Conservation (phyloP, 202 grass and related monocot genomes). For the Digitaria exilis region DNA sequence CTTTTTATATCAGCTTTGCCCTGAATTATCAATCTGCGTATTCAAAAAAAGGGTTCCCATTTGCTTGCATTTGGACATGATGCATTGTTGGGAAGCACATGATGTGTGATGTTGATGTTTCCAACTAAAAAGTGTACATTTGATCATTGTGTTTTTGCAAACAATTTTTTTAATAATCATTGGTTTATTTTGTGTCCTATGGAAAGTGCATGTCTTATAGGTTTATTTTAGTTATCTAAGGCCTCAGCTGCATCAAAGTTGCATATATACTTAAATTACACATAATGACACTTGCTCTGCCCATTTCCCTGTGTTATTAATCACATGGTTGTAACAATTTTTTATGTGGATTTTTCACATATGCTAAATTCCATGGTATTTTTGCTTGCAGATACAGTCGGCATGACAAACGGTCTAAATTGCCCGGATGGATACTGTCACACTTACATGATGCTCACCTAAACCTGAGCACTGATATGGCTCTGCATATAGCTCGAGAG, state of each 20-base stretch:
- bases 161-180: neutral
- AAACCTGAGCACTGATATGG: conserved; percentile 97
- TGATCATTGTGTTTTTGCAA: neutral
- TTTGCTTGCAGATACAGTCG: conserved; percentile 72
- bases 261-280: neutral
- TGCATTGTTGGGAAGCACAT: neutral
- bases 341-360: neutral
- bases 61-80: conserved; percentile 12
- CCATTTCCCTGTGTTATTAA: neutral
- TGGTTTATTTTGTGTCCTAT: neutral
- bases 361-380: conserved; percentile 17
- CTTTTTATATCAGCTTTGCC: neutral
- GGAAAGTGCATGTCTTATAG: neutral
- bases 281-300: neutral
- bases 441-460: conserved; percentile 89
- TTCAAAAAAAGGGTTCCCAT: neutral
- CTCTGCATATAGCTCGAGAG: conserved; percentile 95
- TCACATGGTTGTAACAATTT: neutral
- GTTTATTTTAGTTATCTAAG: neutral
- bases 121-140: conserved; percentile 9
- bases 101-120: conserved; percentile 9
- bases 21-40: neutral
- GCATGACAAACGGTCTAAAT: conserved; percentile 90
- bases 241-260: neutral
- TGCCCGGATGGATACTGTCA: conserved; percentile 97